Base-by-base conservation (phyloP, 164 flowering plant species). In the Berberis vulgaris region DNA sequence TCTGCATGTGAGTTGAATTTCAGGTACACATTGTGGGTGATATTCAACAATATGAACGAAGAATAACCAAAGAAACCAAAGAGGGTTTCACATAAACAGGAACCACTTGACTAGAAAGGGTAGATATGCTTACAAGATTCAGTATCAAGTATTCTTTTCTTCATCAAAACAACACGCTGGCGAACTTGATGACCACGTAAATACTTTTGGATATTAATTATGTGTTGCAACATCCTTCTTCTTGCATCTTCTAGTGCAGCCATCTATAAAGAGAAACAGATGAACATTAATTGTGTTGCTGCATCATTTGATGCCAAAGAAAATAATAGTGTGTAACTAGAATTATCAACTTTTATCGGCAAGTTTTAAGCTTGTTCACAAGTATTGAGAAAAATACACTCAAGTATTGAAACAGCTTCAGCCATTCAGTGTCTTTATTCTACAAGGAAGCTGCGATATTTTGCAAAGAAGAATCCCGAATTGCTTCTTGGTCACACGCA, bases 151-250 rank as follows among this genome's bases (percentile, higher is more conserved):
- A 76, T 80, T 71, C 83, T 85, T 39, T 61, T 68, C 80, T 76
- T 82, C 41, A 91, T 77, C 40, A 81, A 76, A 3, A 67, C 70
- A 74, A 81, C 77, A 74, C 60, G 44, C 45, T 66, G 57, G 59
- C 84, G 88, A 71, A 94, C 86, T 66, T 69, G 82, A 59, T 63
- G 60, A 71, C 87, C 85, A 61, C 91, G 97, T 71, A 77, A 82
- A 73, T 67, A 79, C 65, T 86, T 95, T 54, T 95, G 96, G 50
- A 86, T 71, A 57, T 74, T 81, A 60, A 85, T 54, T 57, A 84
- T 74, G 60, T 89, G 88, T 66, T 75, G 80, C 66, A 88, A 45
- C 60, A 77, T 72, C 72, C 74, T 80, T 66, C 78, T 83, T 67
- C 87, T 86, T 73, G 68, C 66, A 62, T 81, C 74, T 73, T 95